Conservation (phyloP, 345 rosid genomes). For the Sonneratia alba region DNA sequence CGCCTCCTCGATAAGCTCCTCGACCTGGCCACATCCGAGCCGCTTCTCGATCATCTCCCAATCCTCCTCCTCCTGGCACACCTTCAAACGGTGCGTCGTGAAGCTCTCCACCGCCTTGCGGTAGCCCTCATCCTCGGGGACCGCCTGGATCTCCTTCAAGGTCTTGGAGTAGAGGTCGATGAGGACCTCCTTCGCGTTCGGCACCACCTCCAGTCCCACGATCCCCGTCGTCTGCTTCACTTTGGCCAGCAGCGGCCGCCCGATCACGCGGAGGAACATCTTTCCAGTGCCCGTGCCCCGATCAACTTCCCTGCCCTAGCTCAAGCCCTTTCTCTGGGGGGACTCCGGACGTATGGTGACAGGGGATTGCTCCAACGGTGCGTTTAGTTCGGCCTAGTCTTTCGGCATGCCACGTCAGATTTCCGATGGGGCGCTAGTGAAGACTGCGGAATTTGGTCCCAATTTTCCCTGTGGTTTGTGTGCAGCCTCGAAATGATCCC, state of each 20-base stretch:
- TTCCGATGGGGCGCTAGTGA: too few species aligned
- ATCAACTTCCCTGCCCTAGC: too few species aligned
- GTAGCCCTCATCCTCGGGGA: slow-evolving; percentile 94
- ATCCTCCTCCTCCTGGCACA: slow-evolving; percentile 68
- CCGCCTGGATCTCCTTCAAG: slow-evolving; percentile 88
- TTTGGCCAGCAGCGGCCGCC: slow-evolving; percentile 86
- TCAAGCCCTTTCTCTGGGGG: background rate
- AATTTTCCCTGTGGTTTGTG: background rate
- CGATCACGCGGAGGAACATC: slow-evolving; percentile 73
- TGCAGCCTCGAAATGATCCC: background rate
- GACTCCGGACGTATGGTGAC: background rate
- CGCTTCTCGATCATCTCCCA: slow-evolving; percentile 87
- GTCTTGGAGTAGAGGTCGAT: slow-evolving; percentile 72
- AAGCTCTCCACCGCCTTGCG: slow-evolving; percentile 90
- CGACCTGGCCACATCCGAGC: slow-evolving; percentile 93
- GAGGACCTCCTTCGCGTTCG: slow-evolving; percentile 80
- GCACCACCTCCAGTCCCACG: slow-evolving; percentile 89
- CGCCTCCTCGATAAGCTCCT: slow-evolving; percentile 96
- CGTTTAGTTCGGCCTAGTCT: background rate
- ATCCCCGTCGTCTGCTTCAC: slow-evolving; percentile 93
- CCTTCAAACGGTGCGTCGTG: slow-evolving; percentile 68
- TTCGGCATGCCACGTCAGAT: background rate
- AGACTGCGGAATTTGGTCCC: background rate
- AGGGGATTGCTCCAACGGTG: background rate
- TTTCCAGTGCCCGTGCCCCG: background rate